Evolutionary conservation across 371 early-diverging fungal genomes (phyloP).

Genomic region (Umbelopsis sp.): DNA sequence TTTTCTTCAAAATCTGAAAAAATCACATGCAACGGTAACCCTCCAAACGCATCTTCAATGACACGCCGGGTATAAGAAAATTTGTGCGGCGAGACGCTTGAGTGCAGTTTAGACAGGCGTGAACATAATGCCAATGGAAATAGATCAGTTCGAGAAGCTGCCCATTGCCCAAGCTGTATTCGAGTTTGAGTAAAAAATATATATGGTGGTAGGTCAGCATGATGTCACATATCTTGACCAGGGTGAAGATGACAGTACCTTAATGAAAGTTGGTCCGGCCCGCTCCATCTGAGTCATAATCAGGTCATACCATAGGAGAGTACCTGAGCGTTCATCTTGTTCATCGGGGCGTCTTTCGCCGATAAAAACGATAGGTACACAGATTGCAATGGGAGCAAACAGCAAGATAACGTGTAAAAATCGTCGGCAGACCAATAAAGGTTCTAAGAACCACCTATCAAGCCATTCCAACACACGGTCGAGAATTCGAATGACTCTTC

Average conservation of each 20-base stretch:
- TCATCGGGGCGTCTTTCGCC: constrained; percentile 51
- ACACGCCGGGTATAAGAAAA: constrained; percentile 65
- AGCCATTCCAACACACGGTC: constrained; percentile 35
- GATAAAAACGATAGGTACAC: constrained; percentile 57
- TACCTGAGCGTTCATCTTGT: constrained; percentile 60
- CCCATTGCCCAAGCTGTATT: constrained; percentile 92
- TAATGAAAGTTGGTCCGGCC: constrained; percentile 94
- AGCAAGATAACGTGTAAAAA: constrained; percentile 60
- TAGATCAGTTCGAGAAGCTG: constrained; percentile 90
- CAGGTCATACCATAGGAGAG: constrained; percentile 85
- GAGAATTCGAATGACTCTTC: constrained; percentile 27
- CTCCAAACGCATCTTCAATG: constrained; percentile 68
- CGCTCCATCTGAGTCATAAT: constrained; percentile 78
- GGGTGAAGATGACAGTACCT: constrained; percentile 45
- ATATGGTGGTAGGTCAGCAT: not conserved
- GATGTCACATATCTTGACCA: constrained; percentile 1
- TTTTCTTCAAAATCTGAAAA: constrained; percentile 75
- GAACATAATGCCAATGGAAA: constrained; percentile 81
- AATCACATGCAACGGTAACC: constrained; percentile 65
- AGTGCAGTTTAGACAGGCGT: constrained; percentile 82
- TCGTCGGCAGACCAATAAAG: constrained; percentile 57
- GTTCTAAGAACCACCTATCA: constrained; percentile 60
- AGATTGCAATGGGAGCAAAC: constrained; percentile 67
- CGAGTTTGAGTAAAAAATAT: constrained; percentile 19
- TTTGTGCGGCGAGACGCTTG: constrained; percentile 79